Evolutionary conservation across 2,329 filamentous ascomycete species (phyloP), one percentile per base, ranked within the genome.

Genomic region (Colletotrichum sp.): DNA sequence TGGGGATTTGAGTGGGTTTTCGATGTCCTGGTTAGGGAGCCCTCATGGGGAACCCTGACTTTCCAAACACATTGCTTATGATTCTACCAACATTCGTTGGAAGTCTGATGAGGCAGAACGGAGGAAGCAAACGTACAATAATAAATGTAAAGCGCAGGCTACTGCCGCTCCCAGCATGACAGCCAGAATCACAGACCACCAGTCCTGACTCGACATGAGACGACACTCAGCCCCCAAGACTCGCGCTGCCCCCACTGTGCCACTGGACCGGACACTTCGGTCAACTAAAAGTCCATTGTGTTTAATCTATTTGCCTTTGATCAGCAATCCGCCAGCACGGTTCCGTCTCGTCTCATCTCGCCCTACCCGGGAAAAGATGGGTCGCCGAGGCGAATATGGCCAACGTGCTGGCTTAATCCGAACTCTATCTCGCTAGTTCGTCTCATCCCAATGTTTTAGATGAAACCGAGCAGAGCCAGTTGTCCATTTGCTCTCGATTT

Each of bases 61-160:
- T 12, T 44, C 3, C 39, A 0, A 44, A 0, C 0, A 0, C 39
- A 3, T 44, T n/a, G 19, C 5, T 6, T 4, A 3, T 52, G n/a
- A 52, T 52, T 52, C 44, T 22, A 13, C n/a, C 2, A 52, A 52
- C 3, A 52, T 22, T 22, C 3, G 22, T 22, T 4, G 2, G 6
- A 22, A 8, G n/a, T 22, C 3, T 7, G 44, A 22, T 4, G n/a
- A 13, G 44, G 11, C 12, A 22, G 6, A 22, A 13, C 1, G 6
- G n/a, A 52, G 3, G n/a, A 52, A 22, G 44, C 6, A n/a, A 49
- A 9, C n/a, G 9, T 22, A 4, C 11, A 7, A n/a, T 22, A 7
- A 22, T 22, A 7, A 22, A 22, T 13, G 44, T 22, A 52, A 3
- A 52, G 6, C 19, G 11, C 3, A 7, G n/a, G 6, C 44, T 49